phyloP scores from a whole-genome alignment of 768 basidiomycete genomes.

The Naganishia onofrii region DNA sequence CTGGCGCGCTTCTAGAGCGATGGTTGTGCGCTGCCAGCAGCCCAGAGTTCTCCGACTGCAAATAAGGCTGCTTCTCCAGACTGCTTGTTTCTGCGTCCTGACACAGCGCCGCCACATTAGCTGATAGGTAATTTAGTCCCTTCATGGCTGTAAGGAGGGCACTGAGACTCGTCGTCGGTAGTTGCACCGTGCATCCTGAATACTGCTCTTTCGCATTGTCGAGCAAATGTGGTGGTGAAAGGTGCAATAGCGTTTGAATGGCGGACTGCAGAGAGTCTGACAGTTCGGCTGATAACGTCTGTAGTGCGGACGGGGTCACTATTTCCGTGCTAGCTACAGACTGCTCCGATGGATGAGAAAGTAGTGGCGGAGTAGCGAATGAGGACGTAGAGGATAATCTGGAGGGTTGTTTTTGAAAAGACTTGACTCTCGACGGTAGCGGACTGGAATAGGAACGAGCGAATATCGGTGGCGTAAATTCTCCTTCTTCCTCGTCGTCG shows the following conservation, averaged over 20 bases:
- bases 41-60: background rate
- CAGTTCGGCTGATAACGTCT: constrained; percentile 70
- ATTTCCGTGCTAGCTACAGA: constrained; percentile 17
- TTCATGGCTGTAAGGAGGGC: constrained; percentile 89
- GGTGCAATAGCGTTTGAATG: constrained; percentile 84
- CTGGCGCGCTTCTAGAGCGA: background rate
- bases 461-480: constrained; percentile 57
- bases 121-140: constrained; percentile 86
- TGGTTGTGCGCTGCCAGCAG: background rate
- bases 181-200: constrained; percentile 78
- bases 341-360: constrained; percentile 22
- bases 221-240: constrained; percentile 83
- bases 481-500: constrained; percentile 20
- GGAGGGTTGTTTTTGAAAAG: constrained; percentile 19
- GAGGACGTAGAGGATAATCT: background rate
- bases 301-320: constrained; percentile 36
- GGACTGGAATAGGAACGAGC: constrained; percentile 77
- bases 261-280: constrained; percentile 87
- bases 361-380: constrained; percentile 8
- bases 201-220: constrained; percentile 93
- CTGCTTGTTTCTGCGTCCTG: constrained; percentile 19
- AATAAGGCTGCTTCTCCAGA: background rate
- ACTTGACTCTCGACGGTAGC: constrained; percentile 66
- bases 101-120: constrained; percentile 54
- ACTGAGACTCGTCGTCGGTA: constrained; percentile 82